These are phyloP conservation scores for Trichoderma citrinoviride DNA, from an alignment of 2,329 filamentous ascomycete species.

Conservation along the genomic window DNA sequence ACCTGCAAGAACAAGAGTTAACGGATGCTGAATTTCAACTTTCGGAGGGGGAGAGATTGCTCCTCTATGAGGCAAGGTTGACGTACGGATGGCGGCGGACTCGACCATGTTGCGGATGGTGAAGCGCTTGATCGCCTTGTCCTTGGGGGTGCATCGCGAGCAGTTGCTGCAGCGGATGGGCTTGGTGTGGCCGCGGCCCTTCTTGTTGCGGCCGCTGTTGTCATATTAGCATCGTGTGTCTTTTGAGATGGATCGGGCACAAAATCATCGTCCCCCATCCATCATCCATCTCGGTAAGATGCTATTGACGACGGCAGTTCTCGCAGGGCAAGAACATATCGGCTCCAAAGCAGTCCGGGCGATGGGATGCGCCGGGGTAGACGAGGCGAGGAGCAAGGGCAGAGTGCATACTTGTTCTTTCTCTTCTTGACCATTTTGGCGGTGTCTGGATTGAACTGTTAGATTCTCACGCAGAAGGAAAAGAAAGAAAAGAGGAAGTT, in stretches of 20 bases:
- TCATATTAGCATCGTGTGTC: slow-evolving; percentile 25
- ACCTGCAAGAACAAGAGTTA: slow-evolving; percentile 54
- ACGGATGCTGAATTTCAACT: not conserved
- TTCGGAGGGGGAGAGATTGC: not conserved
- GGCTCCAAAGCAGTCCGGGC: slow-evolving; percentile 26
- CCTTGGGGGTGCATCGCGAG: slow-evolving; percentile 91
- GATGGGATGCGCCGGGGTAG: not conserved
- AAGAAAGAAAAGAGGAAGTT: slow-evolving; percentile 24
- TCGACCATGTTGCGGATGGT: slow-evolving; percentile 99
- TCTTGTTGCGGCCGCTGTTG: slow-evolving; percentile 95
- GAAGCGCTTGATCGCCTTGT: slow-evolving; percentile 99
- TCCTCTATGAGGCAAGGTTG: not conserved
- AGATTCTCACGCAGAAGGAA: slow-evolving; percentile 31
- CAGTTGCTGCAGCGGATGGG: slow-evolving; percentile 81
- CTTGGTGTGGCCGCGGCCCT: slow-evolving; percentile 99
- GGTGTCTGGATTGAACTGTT: slow-evolving; percentile 47
- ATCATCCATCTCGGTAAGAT: not conserved
- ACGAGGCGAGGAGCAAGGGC: not conserved
- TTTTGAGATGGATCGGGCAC: slow-evolving; percentile 21
- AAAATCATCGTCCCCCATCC: not conserved
- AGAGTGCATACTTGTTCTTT: slow-evolving; percentile 57
- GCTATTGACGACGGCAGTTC: not conserved
- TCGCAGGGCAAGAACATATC: slow-evolving; percentile 21
- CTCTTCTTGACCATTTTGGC: slow-evolving; percentile 71
- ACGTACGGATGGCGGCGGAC: slow-evolving; percentile 98